Conservation (phyloP, 192 early-diverging fungal species). For the Entomortierella parvispora region DNA sequence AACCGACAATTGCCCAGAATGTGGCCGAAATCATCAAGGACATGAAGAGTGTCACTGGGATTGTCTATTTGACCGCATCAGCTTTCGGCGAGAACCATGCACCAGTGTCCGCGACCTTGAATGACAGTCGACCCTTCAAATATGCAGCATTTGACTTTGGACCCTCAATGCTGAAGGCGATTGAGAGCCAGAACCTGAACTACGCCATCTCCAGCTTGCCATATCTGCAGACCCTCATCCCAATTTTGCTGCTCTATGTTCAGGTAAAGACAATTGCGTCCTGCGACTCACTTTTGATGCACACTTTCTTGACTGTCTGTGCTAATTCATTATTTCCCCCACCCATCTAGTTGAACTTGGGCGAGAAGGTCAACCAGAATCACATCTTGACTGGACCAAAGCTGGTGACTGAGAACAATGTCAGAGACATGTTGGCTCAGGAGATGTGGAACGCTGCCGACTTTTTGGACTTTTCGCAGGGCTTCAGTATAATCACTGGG, state of each 20-base stretch:
- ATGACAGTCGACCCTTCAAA: slow-evolving; percentile 26
- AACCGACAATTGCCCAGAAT: background rate
- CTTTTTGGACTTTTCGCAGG: background rate
- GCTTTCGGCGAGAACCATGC: slow-evolving; percentile 2
- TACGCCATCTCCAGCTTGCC: slow-evolving; percentile 37
- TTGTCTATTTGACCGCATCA: slow-evolving; percentile 26
- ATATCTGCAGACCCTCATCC: slow-evolving; percentile 31
- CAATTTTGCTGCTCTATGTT: slow-evolving; percentile 29
- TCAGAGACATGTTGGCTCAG: slow-evolving; percentile 27
- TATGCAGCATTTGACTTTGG: slow-evolving; percentile 40
- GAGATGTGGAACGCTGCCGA: slow-evolving; percentile 12
- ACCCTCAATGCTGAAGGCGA: background rate
- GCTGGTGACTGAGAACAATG: slow-evolving; percentile 24
- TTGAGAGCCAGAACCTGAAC: slow-evolving; percentile 7
- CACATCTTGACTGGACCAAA: slow-evolving; percentile 27
- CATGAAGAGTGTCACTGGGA: slow-evolving; percentile 11
- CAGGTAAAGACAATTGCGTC: slow-evolving; percentile 12
- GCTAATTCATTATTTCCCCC: background rate
- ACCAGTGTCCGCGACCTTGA: background rate
- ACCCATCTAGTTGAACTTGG: slow-evolving; percentile 17
- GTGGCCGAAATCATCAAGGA: slow-evolving; percentile 2
- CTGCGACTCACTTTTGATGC: background rate
- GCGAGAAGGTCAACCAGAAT: slow-evolving; percentile 24
- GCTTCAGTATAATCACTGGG: slow-evolving; percentile 32
- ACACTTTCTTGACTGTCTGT: background rate